phyloP scores from a whole-genome alignment of 169 alveolate genomes.

The Plasmodium fragile region DNA sequence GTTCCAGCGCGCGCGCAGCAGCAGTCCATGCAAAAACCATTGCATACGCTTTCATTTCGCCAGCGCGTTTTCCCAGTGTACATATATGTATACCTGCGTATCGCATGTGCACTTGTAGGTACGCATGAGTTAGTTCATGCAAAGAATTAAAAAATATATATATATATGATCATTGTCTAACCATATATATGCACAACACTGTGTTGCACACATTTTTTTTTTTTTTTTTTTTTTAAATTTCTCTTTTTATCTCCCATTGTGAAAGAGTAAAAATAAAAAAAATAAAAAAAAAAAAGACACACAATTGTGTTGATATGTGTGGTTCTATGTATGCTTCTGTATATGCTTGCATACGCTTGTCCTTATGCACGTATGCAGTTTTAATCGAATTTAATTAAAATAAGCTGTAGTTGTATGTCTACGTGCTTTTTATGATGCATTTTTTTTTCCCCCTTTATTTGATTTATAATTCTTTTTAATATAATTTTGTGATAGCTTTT shows the following conservation, averaged over 20 bases:
- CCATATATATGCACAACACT: not conserved
- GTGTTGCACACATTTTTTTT: not conserved
- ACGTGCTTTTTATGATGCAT: not conserved
- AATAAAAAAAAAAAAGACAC: not conserved
- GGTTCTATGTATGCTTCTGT: not conserved
- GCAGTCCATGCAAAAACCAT: not conserved
- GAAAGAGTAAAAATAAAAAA: not conserved
- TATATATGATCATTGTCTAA: not conserved
- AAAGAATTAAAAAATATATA: not conserved
- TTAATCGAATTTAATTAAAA: not conserved
- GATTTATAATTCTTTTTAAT: not conserved
- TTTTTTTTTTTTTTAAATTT: not conserved
- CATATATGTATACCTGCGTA: not conserved
- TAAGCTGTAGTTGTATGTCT: not conserved
- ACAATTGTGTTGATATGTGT: not conserved
- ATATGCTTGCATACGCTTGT: not conserved
- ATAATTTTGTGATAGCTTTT: not conserved
- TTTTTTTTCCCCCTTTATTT: not conserved
- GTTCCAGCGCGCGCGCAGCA: not conserved
- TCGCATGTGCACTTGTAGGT: not conserved
- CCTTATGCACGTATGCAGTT: not conserved
- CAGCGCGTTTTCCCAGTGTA: not conserved
- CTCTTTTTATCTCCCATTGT: not conserved
- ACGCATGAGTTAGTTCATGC: not conserved
- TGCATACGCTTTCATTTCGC: not conserved